phyloP scores from a whole-genome alignment of 495 filamentous ascomycete genomes.

The Neurospora terricola region DNA sequence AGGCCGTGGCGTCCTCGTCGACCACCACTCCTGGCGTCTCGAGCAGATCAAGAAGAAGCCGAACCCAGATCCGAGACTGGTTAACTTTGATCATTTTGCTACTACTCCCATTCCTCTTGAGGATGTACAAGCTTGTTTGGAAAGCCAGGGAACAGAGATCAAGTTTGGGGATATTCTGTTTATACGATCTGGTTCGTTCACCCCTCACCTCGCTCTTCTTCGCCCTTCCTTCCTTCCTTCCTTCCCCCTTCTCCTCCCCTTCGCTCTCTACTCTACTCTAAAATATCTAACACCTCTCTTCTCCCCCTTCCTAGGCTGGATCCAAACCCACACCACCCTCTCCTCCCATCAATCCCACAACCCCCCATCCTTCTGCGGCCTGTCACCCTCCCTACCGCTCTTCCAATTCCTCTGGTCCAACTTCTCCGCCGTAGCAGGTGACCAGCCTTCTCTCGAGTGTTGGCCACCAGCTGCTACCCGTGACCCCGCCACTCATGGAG shows the following conservation, averaged over 20 bases:
- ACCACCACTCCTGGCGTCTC: slow-evolving; percentile 44
- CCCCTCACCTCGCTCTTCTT: no score
- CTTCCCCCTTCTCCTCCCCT: background rate
- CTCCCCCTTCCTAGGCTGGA: slow-evolving; percentile 23
- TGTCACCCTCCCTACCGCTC: slow-evolving; percentile 6
- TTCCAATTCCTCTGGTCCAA: slow-evolving; percentile 30
- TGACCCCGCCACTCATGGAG: background rate
- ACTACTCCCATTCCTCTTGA: slow-evolving; percentile 29
- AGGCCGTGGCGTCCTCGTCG: slow-evolving; percentile 48
- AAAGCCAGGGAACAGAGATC: slow-evolving; percentile 34
- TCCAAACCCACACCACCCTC: slow-evolving; percentile 27
- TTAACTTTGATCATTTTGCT: slow-evolving; percentile 32
- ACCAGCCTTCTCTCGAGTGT: slow-evolving; percentile 41
- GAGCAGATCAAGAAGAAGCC: slow-evolving; percentile 5
- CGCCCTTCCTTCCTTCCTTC: background rate
- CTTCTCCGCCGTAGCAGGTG: slow-evolving; percentile 44
- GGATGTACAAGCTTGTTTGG: slow-evolving; percentile 36
- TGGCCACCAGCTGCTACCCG: slow-evolving; percentile 17
- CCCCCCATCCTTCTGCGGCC: slow-evolving; percentile 37
- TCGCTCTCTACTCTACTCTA: no score
- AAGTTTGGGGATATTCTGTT: slow-evolving; percentile 47
- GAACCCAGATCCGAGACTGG: background rate
- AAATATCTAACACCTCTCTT: no score
- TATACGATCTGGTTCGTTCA: slow-evolving; percentile 32
- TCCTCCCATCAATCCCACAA: slow-evolving; percentile 17